These are phyloP conservation scores for Thalassiosira mediterranea DNA, from an alignment of 352 stramenopile species.

Conservation along the genomic window DNA sequence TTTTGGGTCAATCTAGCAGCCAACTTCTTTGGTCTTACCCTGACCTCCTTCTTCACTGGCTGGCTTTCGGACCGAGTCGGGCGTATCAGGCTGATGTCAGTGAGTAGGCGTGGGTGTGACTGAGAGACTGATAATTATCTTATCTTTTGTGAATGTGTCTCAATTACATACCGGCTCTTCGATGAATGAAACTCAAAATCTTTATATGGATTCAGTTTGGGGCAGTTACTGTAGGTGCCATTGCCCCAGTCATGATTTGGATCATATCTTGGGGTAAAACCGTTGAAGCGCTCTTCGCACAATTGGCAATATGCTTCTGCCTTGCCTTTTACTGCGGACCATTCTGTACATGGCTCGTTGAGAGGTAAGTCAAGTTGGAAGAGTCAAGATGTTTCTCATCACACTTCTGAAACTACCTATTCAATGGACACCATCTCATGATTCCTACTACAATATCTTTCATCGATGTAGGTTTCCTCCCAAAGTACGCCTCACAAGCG, in stretches of 20 bases:
- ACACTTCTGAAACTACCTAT: constrained; percentile 41
- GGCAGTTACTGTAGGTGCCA: constrained; percentile 26
- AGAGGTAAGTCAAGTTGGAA: too few species aligned
- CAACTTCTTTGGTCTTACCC: constrained; percentile 49
- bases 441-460: neutral
- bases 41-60: constrained; percentile 53
- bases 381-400: too few species aligned
- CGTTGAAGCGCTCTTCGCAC: constrained; percentile 57
- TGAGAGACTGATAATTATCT: too few species aligned
- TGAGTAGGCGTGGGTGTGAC: too few species aligned
- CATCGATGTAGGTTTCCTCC: constrained; percentile 46
- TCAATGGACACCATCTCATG: neutral
- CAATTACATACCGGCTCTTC: too few species aligned
- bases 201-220: constrained; percentile 13
- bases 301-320: constrained; percentile 36
- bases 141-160: too few species aligned
- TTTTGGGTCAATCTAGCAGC: constrained; percentile 70
- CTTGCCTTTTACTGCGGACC: constrained; percentile 49
- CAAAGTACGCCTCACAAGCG: constrained; percentile 48
- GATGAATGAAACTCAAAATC: too few species aligned
- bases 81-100: constrained; percentile 54
- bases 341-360: constrained; percentile 51
- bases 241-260: constrained; percentile 50
- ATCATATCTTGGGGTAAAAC: constrained; percentile 50
- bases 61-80: constrained; percentile 58